phyloP scores from a whole-genome alignment of 164 flowering plant species.

The Piper longum region DNA sequence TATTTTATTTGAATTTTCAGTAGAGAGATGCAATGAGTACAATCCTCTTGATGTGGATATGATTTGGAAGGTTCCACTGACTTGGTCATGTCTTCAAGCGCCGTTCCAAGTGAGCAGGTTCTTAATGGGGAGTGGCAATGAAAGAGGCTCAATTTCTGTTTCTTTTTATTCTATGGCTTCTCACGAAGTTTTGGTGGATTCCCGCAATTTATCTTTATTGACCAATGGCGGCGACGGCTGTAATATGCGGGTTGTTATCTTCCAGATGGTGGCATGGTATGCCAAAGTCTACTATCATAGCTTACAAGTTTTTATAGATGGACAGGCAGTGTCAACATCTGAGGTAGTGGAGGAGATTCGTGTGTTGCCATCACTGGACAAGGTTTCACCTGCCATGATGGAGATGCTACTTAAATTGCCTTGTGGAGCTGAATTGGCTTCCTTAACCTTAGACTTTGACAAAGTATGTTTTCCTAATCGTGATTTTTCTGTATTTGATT shows the following conservation, averaged over 20 bases:
- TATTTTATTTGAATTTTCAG: slow-evolving; percentile 37
- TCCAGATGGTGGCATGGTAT: slow-evolving; percentile 98
- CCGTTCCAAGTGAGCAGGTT: slow-evolving; percentile 75
- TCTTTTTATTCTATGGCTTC: slow-evolving; percentile 37
- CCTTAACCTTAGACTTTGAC: slow-evolving; percentile 66
- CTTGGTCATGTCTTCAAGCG: slow-evolving; percentile 59
- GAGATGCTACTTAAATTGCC: slow-evolving; percentile 65
- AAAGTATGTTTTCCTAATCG: slow-evolving; percentile 37
- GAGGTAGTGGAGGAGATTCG: slow-evolving; percentile 48
- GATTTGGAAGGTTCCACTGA: slow-evolving; percentile 66
- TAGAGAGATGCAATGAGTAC: slow-evolving; percentile 28
- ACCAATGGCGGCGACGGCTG: slow-evolving; percentile 23
- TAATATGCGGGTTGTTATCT: slow-evolving; percentile 41
- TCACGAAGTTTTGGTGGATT: slow-evolving; percentile 8
- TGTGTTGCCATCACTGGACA: slow-evolving; percentile 92
- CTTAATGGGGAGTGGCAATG: slow-evolving; percentile 95
- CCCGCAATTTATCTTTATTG: slow-evolving; percentile 5
- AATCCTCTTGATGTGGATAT: slow-evolving; percentile 60
- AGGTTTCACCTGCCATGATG: slow-evolving; percentile 76
- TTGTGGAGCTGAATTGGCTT: slow-evolving; percentile 45
- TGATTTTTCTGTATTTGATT: neutral
- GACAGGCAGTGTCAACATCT: slow-evolving; percentile 17
- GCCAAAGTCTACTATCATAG: slow-evolving; percentile 81
- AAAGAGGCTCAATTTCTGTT: slow-evolving; percentile 86
- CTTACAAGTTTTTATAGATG: slow-evolving; percentile 51